A percentile compares a stretch with the other conserved stretches of the same genome.
Conservation (phyloP, 2,329 filamentous ascomycete genomes). For the Calonectria naviculata region DNA sequence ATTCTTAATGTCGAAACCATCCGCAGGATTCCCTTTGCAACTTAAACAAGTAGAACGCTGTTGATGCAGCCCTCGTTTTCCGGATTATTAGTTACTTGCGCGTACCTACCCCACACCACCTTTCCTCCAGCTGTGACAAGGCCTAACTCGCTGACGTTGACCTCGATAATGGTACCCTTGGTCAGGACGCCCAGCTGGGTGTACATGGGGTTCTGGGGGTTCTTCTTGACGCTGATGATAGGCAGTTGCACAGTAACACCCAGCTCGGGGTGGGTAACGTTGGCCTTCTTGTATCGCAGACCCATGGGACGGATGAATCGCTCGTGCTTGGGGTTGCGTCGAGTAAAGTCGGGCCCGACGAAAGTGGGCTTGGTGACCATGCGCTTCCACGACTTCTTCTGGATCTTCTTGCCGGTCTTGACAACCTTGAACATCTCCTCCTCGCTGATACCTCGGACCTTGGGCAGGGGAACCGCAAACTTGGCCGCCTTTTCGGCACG, state of each 20-base stretch:
- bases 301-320: slow-evolving; percentile 63
- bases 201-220: slow-evolving; percentile 87
- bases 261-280: slow-evolving; percentile 78
- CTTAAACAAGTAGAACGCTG: slow-evolving; percentile 40
- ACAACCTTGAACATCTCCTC: slow-evolving; percentile 99
- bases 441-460: slow-evolving; percentile 90
- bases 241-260: slow-evolving; percentile 89
- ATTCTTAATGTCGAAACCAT: slow-evolving; percentile 33
- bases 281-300: slow-evolving; percentile 62
- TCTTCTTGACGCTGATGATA: slow-evolving; percentile 75
- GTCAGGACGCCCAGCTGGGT: slow-evolving; percentile 92
- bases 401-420: slow-evolving; percentile 94
- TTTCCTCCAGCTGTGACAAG: slow-evolving; percentile 92
- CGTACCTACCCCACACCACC: slow-evolving; percentile 91
- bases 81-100: slow-evolving; percentile 60
- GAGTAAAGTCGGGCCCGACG: slow-evolving; percentile 90
- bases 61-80: slow-evolving; percentile 54
- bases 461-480: slow-evolving; percentile 91
- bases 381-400: slow-evolving; percentile 84
- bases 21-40: neutral
- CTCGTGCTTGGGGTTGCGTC: slow-evolving; percentile 85
- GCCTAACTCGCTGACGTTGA: slow-evolving; percentile 93
- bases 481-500: slow-evolving; percentile 92
- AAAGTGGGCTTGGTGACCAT: slow-evolving; percentile 75
- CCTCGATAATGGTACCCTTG: slow-evolving; percentile 84